Percentiles rank a stretch among this genome's conserved stretches.
Evolutionary conservation across 768 basidiomycete species (phyloP).

Genomic region (Mycena vitilis): DNA sequence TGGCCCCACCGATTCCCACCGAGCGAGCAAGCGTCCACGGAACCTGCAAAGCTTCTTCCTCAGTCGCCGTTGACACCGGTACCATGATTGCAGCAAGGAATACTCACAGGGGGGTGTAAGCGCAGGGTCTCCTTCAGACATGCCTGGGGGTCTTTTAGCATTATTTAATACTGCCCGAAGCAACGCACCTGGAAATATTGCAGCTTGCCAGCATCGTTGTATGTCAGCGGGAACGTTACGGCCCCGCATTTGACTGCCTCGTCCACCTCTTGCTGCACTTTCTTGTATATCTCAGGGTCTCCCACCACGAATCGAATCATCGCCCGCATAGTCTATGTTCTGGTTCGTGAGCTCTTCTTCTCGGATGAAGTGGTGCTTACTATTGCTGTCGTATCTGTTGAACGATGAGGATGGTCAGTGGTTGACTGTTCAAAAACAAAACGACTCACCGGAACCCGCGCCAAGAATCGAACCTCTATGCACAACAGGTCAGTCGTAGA

Average conservation of each 20-base stretch:
- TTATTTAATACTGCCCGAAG: not conserved
- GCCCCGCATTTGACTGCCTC: constrained; percentile 2
- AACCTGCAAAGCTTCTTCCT: not conserved
- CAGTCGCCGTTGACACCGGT: not conserved
- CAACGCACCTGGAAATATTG: constrained; percentile 20
- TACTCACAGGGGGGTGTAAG: constrained; percentile 20
- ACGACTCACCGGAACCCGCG: constrained; percentile 22
- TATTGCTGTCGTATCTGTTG: constrained; percentile 24
- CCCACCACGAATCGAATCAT: constrained; percentile 24
- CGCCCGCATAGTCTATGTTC: constrained; percentile 21
- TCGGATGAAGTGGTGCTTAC: constrained; percentile 1
- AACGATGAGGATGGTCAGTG: not conserved
- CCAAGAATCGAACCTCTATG: constrained; percentile 21
- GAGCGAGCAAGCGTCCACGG: constrained; percentile 23
- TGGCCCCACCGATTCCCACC: constrained; percentile 3
- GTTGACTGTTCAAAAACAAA: not conserved
- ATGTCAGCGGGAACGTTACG: constrained; percentile 17
- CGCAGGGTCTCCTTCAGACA: constrained; percentile 26
- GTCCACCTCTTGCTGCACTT: constrained; percentile 19
- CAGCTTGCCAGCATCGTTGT: constrained; percentile 10
- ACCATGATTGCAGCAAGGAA: too few relatives aligned
- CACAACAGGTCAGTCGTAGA: not conserved
- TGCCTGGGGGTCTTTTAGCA: constrained; percentile 1
- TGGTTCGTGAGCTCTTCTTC: not conserved
- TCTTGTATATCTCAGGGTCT: constrained; percentile 11